A percentile compares a stretch with the other conserved stretches of the same genome.
phyloP scores from a whole-genome alignment of 306 rosid genomes.

The Citrullus mucosospermus region DNA sequence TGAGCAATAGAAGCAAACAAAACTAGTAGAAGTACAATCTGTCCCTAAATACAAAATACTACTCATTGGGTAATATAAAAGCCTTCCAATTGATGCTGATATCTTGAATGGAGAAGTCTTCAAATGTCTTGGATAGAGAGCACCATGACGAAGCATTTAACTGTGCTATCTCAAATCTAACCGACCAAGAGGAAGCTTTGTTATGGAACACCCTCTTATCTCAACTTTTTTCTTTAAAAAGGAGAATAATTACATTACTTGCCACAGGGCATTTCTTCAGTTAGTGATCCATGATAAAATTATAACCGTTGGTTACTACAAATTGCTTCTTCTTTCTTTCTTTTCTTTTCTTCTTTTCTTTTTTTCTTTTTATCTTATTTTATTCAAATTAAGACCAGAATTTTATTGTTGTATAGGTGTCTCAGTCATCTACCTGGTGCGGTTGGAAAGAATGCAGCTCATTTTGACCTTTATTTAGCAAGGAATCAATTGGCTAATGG shows the following conservation, averaged over 20 bases:
- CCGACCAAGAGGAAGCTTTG: too few relatives aligned
- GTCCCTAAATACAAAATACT: too few relatives aligned
- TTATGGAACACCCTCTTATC: neutral
- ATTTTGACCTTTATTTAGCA: constrained; percentile 77
- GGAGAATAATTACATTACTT: neutral
- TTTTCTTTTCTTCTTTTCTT: neutral
- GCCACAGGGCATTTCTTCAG: neutral
- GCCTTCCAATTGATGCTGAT: too few relatives aligned
- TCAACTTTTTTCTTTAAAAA: too few relatives aligned
- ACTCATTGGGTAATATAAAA: too few relatives aligned
- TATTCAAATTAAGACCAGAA: constrained; percentile 4
- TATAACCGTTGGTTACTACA: neutral
- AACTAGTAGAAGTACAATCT: too few relatives aligned
- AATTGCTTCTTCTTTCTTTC: neutral
- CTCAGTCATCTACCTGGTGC: constrained; percentile 81
- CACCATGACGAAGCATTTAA: too few relatives aligned
- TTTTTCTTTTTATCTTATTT: too few relatives aligned
- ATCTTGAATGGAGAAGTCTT: too few relatives aligned
- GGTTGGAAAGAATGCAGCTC: constrained; percentile 79
- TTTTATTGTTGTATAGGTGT: constrained; percentile 47
- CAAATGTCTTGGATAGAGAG: too few relatives aligned
- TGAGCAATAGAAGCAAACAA: too few relatives aligned
- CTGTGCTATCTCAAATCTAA: too few relatives aligned
- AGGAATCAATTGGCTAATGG: constrained; percentile 44
- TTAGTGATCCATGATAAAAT: neutral